phyloP scores from a whole-genome alignment of 2,329 filamentous ascomycete species.

The Shiraia sp. region DNA sequence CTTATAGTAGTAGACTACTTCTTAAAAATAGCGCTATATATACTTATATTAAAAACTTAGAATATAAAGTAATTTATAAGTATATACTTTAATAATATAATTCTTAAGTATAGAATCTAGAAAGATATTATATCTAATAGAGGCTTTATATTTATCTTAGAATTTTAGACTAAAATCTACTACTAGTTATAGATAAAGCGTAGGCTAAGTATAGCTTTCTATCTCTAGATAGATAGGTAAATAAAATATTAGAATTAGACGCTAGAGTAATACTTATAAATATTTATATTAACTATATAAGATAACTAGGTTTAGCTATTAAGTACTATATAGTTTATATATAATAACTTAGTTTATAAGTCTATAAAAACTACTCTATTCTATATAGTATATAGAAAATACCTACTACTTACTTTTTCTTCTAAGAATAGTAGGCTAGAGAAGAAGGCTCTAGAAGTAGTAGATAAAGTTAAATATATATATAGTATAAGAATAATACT shows the following conservation, averaged over 20 bases:
- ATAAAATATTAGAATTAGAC: background rate
- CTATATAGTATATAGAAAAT: no score
- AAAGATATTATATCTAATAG: constrained; percentile 1
- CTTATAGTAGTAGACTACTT: no score
- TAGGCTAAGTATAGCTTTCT: background rate
- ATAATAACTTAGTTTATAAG: background rate
- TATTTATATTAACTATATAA: no score
- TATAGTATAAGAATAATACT: no score
- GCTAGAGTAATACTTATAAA: background rate
- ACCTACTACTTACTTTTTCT: background rate
- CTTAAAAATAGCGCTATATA: no score
- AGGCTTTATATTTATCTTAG: constrained; percentile 1
- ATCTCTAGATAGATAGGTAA: constrained; percentile 1
- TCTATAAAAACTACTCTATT: constrained; percentile 1
- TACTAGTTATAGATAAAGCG: constrained; percentile 1
- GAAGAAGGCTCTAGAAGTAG: background rate
- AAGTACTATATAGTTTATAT: background rate
- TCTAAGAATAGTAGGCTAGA: background rate
- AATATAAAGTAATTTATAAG: no score
- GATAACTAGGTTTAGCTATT: no score
- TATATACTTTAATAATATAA: no score
- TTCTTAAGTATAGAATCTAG: no score
- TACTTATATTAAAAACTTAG: no score
- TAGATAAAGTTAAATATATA: background rate
- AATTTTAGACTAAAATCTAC: constrained; percentile 2